Base-by-base conservation (phyloP, 83 land plant genomes). In the Isoetes engelmannii region DNA sequence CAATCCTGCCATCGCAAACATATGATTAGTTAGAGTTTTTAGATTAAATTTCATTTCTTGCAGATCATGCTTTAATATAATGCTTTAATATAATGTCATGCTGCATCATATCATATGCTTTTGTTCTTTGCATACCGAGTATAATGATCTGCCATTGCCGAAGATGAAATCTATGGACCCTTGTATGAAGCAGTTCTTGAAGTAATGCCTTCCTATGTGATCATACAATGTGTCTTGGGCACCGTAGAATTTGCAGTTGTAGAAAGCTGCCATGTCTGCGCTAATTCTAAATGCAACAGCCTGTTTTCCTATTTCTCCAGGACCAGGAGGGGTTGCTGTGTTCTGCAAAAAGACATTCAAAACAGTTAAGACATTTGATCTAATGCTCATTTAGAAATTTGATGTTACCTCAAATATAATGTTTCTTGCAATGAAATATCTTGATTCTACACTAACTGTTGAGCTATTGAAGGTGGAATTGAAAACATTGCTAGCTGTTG, bases 131-230 rank as follows among this genome's bases (percentile, higher is more conserved):
- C 54, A 51, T 51, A 51, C 54, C 54, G 12, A 12, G 54, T 51
- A 51, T n/a, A 51, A 15, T 51, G 54, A 51, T 51, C 54, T 51
- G 54, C n/a, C 54, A 51, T 51, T 12, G 54, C 54, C 54, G 54
- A 51, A 51, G 54, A 51, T 51, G 54, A 51, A 51, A 3, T 51
- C 54, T 51, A 51, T 51, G 3, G 54, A 51, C 2, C 54, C 54
- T 51, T 51, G 54, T 10, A 51, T 51, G 54, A 12, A 51, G 54
- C 54, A 51, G 15, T 51, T 51, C 15, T 51, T 51, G 54, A 51
- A 51, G 15, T 51, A 51, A 51, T 51, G 54, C n/a, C 54, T 10
- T 12, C 54, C 54, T n/a, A 15, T 12, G 15, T 51, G 54, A 51
- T 51, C 54, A 3, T 51, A 51, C n/a, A 51, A 3, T 12, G 54